A percentile compares a stretch with the other conserved stretches of the same genome.
These are phyloP conservation scores for Penicillium aurantiogriseum DNA, from an alignment of 2,329 filamentous ascomycete species.

Conservation along the genomic window DNA sequence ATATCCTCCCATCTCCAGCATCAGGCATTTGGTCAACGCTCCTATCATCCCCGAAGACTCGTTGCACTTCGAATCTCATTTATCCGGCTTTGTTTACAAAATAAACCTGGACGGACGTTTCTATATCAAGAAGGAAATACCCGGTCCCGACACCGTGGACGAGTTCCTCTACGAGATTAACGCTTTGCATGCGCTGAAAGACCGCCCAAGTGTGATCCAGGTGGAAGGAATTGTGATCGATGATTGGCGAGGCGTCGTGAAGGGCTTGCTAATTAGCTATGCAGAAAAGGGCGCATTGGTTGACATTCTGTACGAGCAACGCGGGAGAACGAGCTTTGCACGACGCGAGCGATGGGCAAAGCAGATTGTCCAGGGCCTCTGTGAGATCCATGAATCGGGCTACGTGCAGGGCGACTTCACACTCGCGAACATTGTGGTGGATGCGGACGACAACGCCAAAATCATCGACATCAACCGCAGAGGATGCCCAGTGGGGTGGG, in stretches of 20 bases:
- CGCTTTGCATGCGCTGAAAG: slow-evolving; percentile 74
- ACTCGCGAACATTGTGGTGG: slow-evolving; percentile 93
- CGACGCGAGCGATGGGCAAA: slow-evolving; percentile 82
- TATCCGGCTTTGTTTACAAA: slow-evolving; percentile 97
- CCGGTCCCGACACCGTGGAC: slow-evolving; percentile 89
- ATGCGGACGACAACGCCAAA: slow-evolving; percentile 77
- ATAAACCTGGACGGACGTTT: slow-evolving; percentile 66
- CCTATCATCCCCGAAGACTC: slow-evolving; percentile 65
- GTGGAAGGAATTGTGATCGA: slow-evolving; percentile 88
- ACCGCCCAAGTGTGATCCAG: slow-evolving; percentile 73
- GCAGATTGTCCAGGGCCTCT: slow-evolving; percentile 84
- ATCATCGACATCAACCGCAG: slow-evolving; percentile 98
- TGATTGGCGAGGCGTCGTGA: slow-evolving; percentile 69
- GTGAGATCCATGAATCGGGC: slow-evolving; percentile 90
- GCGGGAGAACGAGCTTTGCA: slow-evolving; percentile 64
- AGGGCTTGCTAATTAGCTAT: slow-evolving; percentile 84
- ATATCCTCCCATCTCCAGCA: slow-evolving; percentile 71
- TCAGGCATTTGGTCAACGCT: slow-evolving; percentile 64
- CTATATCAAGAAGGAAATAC: slow-evolving; percentile 97
- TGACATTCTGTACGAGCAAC: slow-evolving; percentile 81
- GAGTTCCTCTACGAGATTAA: slow-evolving; percentile 98
- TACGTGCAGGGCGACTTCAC: slow-evolving; percentile 99
- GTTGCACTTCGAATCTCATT: slow-evolving; percentile 82
- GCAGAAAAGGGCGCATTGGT: slow-evolving; percentile 84
- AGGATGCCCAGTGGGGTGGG: slow-evolving; percentile 97